These are phyloP conservation scores for Eucalyptus lansdowneana DNA, from an alignment of 345 rosid genomes.

Conservation along the genomic window DNA sequence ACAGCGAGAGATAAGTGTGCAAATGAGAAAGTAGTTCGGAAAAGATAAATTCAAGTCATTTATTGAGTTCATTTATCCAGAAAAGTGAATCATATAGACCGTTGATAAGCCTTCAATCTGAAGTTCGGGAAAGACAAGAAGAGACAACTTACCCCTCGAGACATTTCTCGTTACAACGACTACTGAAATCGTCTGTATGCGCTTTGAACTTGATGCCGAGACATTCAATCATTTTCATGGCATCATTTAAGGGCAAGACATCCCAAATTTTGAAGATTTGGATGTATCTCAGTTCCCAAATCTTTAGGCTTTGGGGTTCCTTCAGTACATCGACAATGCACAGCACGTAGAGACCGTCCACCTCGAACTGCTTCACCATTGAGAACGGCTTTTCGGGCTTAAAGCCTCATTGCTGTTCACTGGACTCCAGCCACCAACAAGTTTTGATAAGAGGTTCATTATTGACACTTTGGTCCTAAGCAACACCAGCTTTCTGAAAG, in stretches of 20 bases:
- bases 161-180: not conserved
- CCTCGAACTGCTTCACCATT: slow-evolving; percentile 32
- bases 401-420: slow-evolving; percentile 9
- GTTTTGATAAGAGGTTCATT: slow-evolving; percentile 13
- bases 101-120: not conserved
- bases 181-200: not conserved
- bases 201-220: not conserved
- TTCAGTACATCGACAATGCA: slow-evolving; percentile 25
- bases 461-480: not conserved
- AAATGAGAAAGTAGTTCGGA: not conserved
- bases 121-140: not conserved
- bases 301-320: not conserved
- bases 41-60: not conserved
- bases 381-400: slow-evolving; percentile 9
- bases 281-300: not conserved
- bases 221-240: not conserved
- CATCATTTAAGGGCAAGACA: not conserved
- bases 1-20: not conserved
- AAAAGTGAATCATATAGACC: not conserved
- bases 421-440: slow-evolving; percentile 39
- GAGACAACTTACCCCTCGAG: not conserved
- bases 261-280: not conserved
- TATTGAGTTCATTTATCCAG: not conserved
- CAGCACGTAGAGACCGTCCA: slow-evolving; percentile 8
- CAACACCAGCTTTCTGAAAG: slow-evolving; percentile 28